Evolutionary conservation across 2,329 filamentous ascomycete genomes (phyloP).

Genomic region (Xylaria digitata): DNA sequence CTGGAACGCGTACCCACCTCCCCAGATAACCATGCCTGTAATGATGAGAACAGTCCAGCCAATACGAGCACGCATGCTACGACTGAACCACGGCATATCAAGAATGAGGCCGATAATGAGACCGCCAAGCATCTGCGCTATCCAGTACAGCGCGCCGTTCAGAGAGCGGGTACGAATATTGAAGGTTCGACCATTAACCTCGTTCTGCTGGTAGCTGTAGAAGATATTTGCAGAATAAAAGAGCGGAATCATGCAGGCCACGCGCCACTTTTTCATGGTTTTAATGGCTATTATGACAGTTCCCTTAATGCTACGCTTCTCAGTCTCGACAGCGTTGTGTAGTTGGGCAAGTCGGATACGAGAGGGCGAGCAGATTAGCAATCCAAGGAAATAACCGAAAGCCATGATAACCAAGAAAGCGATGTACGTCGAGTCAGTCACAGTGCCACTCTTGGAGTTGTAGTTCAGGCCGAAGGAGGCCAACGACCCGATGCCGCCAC

Average conservation of each 20-base stretch:
- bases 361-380: slow-evolving; percentile 35
- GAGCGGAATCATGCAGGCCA: slow-evolving; percentile 33
- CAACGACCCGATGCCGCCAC: slow-evolving; percentile 35
- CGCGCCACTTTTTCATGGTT: slow-evolving; percentile 34
- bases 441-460: slow-evolving; percentile 32
- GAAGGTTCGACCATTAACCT: slow-evolving; percentile 35
- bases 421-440: slow-evolving; percentile 35
- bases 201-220: slow-evolving; percentile 39
- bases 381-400: slow-evolving; percentile 34
- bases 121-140: slow-evolving; percentile 36
- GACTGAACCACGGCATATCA: slow-evolving; percentile 33
- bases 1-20: slow-evolving; percentile 36
- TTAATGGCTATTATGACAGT: slow-evolving; percentile 27
- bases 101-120: slow-evolving; percentile 34
- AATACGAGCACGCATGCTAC: slow-evolving; percentile 32
- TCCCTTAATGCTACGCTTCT: slow-evolving; percentile 31
- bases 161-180: slow-evolving; percentile 37
- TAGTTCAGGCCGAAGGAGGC: slow-evolving; percentile 38
- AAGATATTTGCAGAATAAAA: slow-evolving; percentile 37
- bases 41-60: slow-evolving; percentile 33
- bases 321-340: slow-evolving; percentile 31
- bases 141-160: slow-evolving; percentile 36
- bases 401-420: slow-evolving; percentile 36
- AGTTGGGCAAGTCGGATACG: slow-evolving; percentile 34
- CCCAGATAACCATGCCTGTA: slow-evolving; percentile 30